Evolutionary conservation across 345 rosid species (phyloP).

Genomic region (Psidium friedrichsthalianum): DNA sequence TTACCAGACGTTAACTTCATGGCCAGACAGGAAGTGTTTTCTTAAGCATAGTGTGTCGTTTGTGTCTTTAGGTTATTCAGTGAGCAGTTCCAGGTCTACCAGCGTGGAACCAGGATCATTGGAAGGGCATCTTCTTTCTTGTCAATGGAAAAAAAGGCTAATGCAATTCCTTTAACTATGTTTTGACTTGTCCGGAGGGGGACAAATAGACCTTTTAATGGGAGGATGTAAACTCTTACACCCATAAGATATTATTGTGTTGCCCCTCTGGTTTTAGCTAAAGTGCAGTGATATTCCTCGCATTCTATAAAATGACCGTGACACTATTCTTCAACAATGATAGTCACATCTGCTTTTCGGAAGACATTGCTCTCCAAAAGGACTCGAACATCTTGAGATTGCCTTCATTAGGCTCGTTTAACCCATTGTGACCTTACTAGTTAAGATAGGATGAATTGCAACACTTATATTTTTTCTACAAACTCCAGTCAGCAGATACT

Average conservation of each 20-base stretch:
- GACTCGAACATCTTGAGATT: neutral
- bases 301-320: neutral
- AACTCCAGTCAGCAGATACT: neutral
- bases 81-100: neutral
- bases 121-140: neutral
- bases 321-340: neutral
- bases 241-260: neutral
- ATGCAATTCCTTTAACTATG: neutral
- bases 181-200: neutral
- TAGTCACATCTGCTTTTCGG: neutral
- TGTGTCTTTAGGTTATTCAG: neutral
- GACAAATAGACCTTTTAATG: neutral
- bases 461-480: neutral
- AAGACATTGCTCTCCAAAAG: neutral
- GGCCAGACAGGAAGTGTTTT: neutral
- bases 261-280: neutral
- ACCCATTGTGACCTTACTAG: neutral
- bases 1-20: neutral
- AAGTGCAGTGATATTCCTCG: neutral
- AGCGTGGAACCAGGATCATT: neutral
- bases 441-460: neutral
- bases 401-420: neutral
- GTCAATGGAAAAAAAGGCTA: neutral
- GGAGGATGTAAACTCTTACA: neutral
- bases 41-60: neutral